Percentiles rank a stretch among this genome's conserved stretches.
phyloP scores from a whole-genome alignment of 495 filamentous ascomycete genomes.

The Hypoxylon subgilvum region DNA sequence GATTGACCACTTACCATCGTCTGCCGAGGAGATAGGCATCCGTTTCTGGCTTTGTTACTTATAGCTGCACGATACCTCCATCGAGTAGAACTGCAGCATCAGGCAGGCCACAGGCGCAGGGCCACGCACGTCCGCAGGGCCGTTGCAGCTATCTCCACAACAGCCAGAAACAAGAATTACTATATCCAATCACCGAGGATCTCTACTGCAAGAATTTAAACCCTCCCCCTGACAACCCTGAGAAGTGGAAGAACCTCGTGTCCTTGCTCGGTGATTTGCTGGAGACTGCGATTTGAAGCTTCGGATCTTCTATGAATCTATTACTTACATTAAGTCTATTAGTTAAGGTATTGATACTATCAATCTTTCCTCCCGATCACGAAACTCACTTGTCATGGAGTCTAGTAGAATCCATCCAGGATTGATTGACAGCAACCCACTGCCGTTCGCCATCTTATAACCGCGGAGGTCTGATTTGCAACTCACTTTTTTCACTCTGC shows the following conservation, averaged over 20 bases:
- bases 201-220: not conserved
- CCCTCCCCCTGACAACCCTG: not conserved
- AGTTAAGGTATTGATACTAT: too few species aligned
- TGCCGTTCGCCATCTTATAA: not conserved
- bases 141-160: conserved; percentile 17
- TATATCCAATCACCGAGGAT: not conserved
- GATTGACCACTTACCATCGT: too few species aligned
- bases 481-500: not conserved
- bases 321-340: too few species aligned
- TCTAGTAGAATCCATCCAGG: too few species aligned
- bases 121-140: conserved; percentile 29
- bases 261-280: not conserved
- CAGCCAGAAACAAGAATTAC: conserved; percentile 1
- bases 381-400: too few species aligned
- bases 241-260: conserved; percentile 1
- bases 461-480: conserved; percentile 1
- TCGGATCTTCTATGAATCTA: too few species aligned
- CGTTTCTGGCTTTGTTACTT: not conserved
- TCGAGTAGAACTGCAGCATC: conserved; percentile 14
- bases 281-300: too few species aligned
- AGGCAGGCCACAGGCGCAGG: conserved; percentile 33
- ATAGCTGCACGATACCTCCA: not conserved
- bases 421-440: too few species aligned
- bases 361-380: too few species aligned
- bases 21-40: not conserved